Evolutionary conservation across 805 yeast species (phyloP).

Genomic region (Candida parachauliodes): DNA sequence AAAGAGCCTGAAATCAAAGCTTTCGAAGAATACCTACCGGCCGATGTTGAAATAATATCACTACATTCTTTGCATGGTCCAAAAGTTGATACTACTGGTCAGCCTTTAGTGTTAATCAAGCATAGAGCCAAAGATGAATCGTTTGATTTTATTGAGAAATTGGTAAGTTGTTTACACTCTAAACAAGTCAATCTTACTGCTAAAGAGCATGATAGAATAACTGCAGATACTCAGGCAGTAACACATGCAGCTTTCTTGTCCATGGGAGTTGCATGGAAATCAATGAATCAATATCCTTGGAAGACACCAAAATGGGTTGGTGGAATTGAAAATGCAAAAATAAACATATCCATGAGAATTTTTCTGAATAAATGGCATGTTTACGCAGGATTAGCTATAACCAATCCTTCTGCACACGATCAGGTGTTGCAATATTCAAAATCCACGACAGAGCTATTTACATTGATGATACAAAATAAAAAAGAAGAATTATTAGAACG

Average conservation of each 20-base stretch:
- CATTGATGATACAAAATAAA: constrained; percentile 73
- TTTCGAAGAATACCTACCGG: constrained; percentile 71
- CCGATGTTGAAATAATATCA: constrained; percentile 77
- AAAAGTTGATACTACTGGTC: constrained; percentile 80
- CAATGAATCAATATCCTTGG: constrained; percentile 87
- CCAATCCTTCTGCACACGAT: constrained; percentile 90
- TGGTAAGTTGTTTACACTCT: constrained; percentile 73
- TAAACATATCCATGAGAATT: constrained; percentile 86
- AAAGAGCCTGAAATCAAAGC: constrained; percentile 87
- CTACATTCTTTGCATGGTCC: constrained; percentile 97
- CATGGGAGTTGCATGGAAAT: constrained; percentile 96
- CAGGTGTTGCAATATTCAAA: constrained; percentile 88
- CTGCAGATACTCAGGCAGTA: constrained; percentile 98
- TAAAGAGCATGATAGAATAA: constrained; percentile 87
- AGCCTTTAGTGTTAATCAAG: constrained; percentile 82
- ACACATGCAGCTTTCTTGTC: constrained; percentile 96
- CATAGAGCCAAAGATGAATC: constrained; percentile 62
- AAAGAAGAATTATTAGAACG: constrained; percentile 56
- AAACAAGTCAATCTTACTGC: constrained; percentile 75
- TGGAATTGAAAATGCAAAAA: constrained; percentile 93
- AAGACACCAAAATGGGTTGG: constrained; percentile 80
- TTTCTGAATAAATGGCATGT: constrained; percentile 97
- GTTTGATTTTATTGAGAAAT: constrained; percentile 55
- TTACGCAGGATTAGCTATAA: constrained; percentile 94
- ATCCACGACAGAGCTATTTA: constrained; percentile 77